Evolutionary conservation across 306 rosid species (phyloP), one percentile per base, ranked within the genome.

Genomic region (Begonia fuchsioides): DNA sequence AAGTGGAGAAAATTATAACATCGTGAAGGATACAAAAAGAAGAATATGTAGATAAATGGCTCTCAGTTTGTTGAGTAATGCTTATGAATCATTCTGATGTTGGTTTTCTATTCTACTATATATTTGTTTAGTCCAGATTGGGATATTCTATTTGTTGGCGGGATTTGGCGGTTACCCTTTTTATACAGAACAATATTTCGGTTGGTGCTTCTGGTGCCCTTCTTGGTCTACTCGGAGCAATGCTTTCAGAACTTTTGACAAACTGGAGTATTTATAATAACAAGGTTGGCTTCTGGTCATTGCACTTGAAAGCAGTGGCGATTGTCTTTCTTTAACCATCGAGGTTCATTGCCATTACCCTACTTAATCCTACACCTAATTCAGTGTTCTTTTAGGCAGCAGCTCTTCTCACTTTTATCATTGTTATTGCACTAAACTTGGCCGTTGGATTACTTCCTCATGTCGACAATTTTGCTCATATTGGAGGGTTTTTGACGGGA

Each of bases 131-230:
- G 58, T 54, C 26, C 58, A 49, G 16, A 39, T 54, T 4, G 58
- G 58, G 11, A 43, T 43, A 54, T 16, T 56, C 14, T 56, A 56
- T 38, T n/a, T 56, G 43, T 12, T 56, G 8, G 32, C 51, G 41
- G 60, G 51, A 13, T 45, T 56, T 10, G 60, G 60, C 16, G 60
- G 60, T 52, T 45, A 43, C 60, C 32, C 60, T 55, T 26, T 43
- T 43, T 47, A 55, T 55, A 4, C 60, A 43, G 10, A 55, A 55
- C 26, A 55, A 55, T 41, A 55, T 55, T 7, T 55, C 60, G 19
- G 60, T 55, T 55, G 60, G 60, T 44, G 60, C 60, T 6, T 55
- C 60, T 55, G 60, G 60, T 55, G 60, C 60, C 15, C 44, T 55
- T 38, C 45, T 55, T 32, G 60, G 60, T 20, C 51, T 55, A 43